Evolutionary conservation across 805 yeast species (phyloP).

Genomic region (Danielia oregonensis): DNA sequence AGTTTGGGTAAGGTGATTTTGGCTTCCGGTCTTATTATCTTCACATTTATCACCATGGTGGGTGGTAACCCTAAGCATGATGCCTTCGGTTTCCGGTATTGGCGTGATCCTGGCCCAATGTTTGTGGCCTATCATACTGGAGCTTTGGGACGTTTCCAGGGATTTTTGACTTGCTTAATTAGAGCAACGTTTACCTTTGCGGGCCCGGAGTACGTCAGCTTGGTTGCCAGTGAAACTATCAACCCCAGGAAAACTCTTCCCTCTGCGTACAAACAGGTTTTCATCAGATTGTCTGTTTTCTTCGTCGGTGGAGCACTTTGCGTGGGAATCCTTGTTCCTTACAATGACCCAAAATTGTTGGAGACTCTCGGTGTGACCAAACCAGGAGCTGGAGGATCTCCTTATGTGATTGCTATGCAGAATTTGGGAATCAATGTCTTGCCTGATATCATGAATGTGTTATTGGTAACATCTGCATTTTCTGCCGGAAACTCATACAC

Average conservation of each 20-base stretch:
- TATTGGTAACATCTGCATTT: conserved; percentile 71
- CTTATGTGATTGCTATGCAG: conserved; percentile 78
- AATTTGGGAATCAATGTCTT: conserved; percentile 61
- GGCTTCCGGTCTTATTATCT: conserved; percentile 16
- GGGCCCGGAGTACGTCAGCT: conserved; percentile 82
- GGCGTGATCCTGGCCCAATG: conserved; percentile 18
- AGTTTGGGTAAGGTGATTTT: conserved; percentile 35
- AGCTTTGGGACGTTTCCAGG: conserved; percentile 61
- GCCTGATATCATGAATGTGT: conserved; percentile 74
- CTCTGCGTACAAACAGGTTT: conserved; percentile 74
- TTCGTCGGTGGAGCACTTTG: conserved; percentile 73
- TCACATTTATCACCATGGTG: conserved; percentile 18
- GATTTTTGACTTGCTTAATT: conserved; percentile 63
- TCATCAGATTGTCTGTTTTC: conserved; percentile 61
- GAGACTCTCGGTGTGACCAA: conserved; percentile 52
- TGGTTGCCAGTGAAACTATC: conserved; percentile 80
- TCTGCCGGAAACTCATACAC: conserved; percentile 81
- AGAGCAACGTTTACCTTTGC: conserved; percentile 78
- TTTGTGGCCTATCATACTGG: conserved; percentile 37
- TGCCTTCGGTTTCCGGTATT: conserved; percentile 19
- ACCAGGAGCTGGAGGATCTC: conserved; percentile 81
- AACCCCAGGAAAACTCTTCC: conserved; percentile 72
- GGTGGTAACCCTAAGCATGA: conserved; percentile 20
- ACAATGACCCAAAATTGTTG: conserved; percentile 56
- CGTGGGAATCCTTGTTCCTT: conserved; percentile 74